These are phyloP conservation scores for Chlorella sorokiniana DNA, from an alignment of 139 green algal species.

Conservation along the genomic window DNA sequence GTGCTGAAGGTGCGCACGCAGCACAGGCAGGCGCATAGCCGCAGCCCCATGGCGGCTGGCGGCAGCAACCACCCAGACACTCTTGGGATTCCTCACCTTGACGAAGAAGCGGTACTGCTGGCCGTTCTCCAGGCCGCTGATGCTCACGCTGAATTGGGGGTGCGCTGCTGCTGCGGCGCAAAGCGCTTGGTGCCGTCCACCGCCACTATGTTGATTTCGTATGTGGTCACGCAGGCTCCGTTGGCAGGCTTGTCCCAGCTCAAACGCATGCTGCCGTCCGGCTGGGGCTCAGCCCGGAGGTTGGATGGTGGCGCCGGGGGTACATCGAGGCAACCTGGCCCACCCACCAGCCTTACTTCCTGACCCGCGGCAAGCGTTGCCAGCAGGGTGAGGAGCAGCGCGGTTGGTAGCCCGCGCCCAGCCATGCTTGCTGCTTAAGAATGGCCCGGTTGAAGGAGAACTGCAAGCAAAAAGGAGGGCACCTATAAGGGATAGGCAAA, in stretches of 20 bases:
- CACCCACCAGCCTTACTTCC: background rate
- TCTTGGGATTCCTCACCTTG: background rate
- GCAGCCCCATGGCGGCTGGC: background rate
- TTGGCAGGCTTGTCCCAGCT: conserved; percentile 1
- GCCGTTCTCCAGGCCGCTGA: background rate
- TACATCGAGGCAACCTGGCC: background rate
- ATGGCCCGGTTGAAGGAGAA: background rate
- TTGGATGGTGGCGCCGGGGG: background rate
- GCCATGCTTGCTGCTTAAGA: background rate
- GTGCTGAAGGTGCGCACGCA: background rate
- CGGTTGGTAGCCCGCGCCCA: background rate
- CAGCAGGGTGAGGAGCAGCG: background rate
- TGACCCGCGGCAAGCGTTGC: background rate
- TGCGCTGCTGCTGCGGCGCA: background rate
- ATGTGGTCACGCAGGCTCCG: conserved; percentile 15
- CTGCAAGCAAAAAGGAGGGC: background rate
- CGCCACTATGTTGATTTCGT: conserved; percentile 1
- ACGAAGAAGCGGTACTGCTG: conserved; percentile 14
- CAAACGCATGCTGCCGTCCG: background rate
- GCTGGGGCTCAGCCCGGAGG: background rate
- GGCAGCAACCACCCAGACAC: background rate
- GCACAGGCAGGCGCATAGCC: background rate
- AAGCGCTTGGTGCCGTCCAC: background rate
- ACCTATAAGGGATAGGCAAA: too few relatives aligned
- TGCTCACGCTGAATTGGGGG: conserved; percentile 2